Conservation (phyloP, 768 basidiomycete species). For the Leucosporidium creatinivorum region DNA sequence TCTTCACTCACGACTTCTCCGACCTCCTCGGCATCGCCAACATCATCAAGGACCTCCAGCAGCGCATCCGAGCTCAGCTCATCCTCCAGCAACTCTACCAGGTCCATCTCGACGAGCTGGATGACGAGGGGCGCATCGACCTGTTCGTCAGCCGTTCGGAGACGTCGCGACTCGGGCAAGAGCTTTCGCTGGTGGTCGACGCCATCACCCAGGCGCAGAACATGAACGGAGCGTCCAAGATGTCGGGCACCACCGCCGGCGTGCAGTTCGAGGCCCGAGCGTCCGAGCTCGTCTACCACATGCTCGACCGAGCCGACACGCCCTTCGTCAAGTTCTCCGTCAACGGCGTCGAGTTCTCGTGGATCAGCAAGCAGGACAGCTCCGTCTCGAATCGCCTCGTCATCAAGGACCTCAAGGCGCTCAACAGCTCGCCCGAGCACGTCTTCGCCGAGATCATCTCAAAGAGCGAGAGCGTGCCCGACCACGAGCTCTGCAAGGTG, state of each 20-base stretch:
- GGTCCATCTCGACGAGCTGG: conserved; percentile 41
- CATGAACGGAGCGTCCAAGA: conserved; percentile 44
- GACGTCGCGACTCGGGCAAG: conserved; percentile 55
- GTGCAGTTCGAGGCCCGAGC: conserved; percentile 72
- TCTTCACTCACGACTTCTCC: conserved; percentile 82
- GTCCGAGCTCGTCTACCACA: conserved; percentile 81
- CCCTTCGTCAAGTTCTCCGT: conserved; percentile 80
- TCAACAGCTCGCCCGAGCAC: conserved; percentile 75
- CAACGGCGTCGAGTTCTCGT: conserved; percentile 66
- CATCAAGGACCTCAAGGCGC: conserved; percentile 70
- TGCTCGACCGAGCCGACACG: conserved; percentile 62
- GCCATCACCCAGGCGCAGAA: conserved; percentile 77
- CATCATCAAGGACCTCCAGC: conserved; percentile 51
- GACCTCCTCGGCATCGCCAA: conserved; percentile 48
- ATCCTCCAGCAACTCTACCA: conserved; percentile 42
- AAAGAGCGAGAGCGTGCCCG: conserved; percentile 47
- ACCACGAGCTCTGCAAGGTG: conserved; percentile 60
- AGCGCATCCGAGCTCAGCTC: conserved; percentile 56
- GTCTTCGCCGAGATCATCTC: conserved; percentile 80
- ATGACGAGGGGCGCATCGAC: conserved; percentile 30
- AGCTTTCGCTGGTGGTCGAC: conserved; percentile 76
- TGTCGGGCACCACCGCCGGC: conserved; percentile 43
- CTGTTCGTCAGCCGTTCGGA: conserved; percentile 16
- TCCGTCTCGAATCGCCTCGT: conserved; percentile 70
- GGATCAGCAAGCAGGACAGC: conserved; percentile 79